phyloP scores from a whole-genome alignment of 345 rosid genomes.

The Bruguiera sexangula region DNA sequence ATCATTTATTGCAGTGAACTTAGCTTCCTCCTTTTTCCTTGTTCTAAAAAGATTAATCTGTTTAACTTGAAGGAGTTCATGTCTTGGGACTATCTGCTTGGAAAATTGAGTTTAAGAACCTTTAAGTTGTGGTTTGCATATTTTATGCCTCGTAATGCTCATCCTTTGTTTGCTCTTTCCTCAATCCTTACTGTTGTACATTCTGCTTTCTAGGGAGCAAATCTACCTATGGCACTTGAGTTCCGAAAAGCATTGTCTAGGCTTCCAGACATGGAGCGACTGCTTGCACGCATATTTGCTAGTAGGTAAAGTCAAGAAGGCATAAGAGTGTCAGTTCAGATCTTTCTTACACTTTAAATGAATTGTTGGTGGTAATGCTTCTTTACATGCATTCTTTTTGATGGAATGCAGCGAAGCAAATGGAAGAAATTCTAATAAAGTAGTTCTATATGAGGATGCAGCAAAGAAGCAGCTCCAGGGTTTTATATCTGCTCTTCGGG shows the following conservation, averaged over 20 bases:
- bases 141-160: slow-evolving; percentile 1
- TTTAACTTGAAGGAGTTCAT: not conserved
- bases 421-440: slow-evolving; percentile 90
- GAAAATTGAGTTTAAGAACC: not conserved
- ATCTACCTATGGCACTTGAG: slow-evolving; percentile 56
- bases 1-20: not conserved
- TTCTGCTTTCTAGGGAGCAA: slow-evolving; percentile 58
- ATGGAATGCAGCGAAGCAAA: slow-evolving; percentile 62
- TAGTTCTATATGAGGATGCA: slow-evolving; percentile 83
- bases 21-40: not conserved
- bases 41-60: not conserved
- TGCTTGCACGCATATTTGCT: slow-evolving; percentile 75
- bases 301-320: slow-evolving; percentile 51
- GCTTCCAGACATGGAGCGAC: slow-evolving; percentile 95
- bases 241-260: slow-evolving; percentile 68
- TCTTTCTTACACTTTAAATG: not conserved
- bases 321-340: slow-evolving; percentile 2
- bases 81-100: not conserved
- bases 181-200: not conserved
- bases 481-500: slow-evolving; percentile 75
- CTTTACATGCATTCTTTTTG: slow-evolving; percentile 10
- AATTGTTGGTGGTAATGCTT: not conserved
- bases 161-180: not conserved
- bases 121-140: not conserved
- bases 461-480: slow-evolving; percentile 87